Evolutionary conservation across 192 early-diverging fungal genomes (phyloP).

Genomic region (Coemansia sp.): DNA sequence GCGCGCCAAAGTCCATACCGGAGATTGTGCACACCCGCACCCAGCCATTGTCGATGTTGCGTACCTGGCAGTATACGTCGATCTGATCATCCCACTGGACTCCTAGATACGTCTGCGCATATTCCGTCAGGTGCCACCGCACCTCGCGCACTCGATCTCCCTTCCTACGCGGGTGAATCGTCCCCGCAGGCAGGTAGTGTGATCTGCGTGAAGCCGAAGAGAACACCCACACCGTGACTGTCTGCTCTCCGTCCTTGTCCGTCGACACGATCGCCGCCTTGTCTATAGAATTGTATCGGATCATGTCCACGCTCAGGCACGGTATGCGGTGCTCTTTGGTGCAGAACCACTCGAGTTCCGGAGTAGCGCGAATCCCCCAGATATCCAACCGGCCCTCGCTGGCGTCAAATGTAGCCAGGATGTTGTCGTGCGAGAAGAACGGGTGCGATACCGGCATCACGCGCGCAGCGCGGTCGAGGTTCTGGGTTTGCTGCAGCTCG

Average conservation of each 20-base stretch:
- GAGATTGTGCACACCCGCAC: slow-evolving; percentile 20
- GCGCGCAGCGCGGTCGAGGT: slow-evolving; percentile 40
- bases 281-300: slow-evolving; percentile 51
- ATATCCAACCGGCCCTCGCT: slow-evolving; percentile 35
- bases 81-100: slow-evolving; percentile 45
- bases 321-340: slow-evolving; percentile 46
- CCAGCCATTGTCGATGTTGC: slow-evolving; percentile 41
- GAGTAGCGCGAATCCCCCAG: slow-evolving; percentile 38
- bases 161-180: slow-evolving; percentile 32
- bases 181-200: slow-evolving; percentile 46
- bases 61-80: slow-evolving; percentile 45
- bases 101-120: slow-evolving; percentile 47
- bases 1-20: slow-evolving; percentile 29
- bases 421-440: slow-evolving; percentile 46
- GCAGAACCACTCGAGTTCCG: slow-evolving; percentile 36
- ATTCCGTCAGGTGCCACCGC: slow-evolving; percentile 47
- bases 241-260: slow-evolving; percentile 23
- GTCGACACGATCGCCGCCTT: slow-evolving; percentile 48
- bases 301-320: slow-evolving; percentile 43
- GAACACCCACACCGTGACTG: slow-evolving; percentile 46
- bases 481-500: slow-evolving; percentile 1
- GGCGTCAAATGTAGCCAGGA: slow-evolving; percentile 43
- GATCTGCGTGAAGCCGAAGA: slow-evolving; percentile 48
- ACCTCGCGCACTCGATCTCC: slow-evolving; percentile 39
- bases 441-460: slow-evolving; percentile 47